phyloP scores from a whole-genome alignment of 1,284 basidiomycete species.

The Austroboletus novae-zelandiae region DNA sequence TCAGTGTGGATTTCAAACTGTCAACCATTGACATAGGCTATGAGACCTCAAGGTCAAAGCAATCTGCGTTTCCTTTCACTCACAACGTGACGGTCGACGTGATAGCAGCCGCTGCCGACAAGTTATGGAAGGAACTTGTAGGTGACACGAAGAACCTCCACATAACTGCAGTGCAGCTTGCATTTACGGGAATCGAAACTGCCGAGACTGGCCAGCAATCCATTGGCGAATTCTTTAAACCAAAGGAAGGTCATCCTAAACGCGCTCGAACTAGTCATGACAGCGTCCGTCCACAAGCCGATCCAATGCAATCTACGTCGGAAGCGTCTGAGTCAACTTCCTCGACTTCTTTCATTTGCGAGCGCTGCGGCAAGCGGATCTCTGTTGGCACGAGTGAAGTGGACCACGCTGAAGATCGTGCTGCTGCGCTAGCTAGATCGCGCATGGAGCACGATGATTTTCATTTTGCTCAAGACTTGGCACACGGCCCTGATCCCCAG shows the following conservation, averaged over 20 bases:
- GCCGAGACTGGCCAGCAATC: slow-evolving; percentile 81
- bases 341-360: slow-evolving; percentile 46
- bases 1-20: neutral
- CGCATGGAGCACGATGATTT: slow-evolving; percentile 82
- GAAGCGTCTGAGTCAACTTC: slow-evolving; percentile 2
- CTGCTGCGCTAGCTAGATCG: slow-evolving; percentile 45
- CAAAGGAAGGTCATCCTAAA: slow-evolving; percentile 27
- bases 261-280: slow-evolving; percentile 21
- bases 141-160: slow-evolving; percentile 54
- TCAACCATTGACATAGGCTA: slow-evolving; percentile 47
- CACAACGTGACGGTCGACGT: slow-evolving; percentile 72
- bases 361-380: slow-evolving; percentile 51
- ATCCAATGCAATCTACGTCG: neutral
- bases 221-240: slow-evolving; percentile 82
- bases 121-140: slow-evolving; percentile 85
- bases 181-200: slow-evolving; percentile 81
- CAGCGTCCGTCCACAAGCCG: neutral
- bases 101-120: slow-evolving; percentile 77
- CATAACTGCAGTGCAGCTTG: slow-evolving; percentile 72
- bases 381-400: slow-evolving; percentile 23
- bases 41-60: slow-evolving; percentile 68
- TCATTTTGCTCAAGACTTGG: slow-evolving; percentile 80
- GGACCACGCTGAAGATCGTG: slow-evolving; percentile 25
- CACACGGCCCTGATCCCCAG: slow-evolving; percentile 33
- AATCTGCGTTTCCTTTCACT: slow-evolving; percentile 81